Evolutionary conservation across 2,329 filamentous ascomycete genomes (phyloP).

Genomic region (Hypoxylon sp.): DNA sequence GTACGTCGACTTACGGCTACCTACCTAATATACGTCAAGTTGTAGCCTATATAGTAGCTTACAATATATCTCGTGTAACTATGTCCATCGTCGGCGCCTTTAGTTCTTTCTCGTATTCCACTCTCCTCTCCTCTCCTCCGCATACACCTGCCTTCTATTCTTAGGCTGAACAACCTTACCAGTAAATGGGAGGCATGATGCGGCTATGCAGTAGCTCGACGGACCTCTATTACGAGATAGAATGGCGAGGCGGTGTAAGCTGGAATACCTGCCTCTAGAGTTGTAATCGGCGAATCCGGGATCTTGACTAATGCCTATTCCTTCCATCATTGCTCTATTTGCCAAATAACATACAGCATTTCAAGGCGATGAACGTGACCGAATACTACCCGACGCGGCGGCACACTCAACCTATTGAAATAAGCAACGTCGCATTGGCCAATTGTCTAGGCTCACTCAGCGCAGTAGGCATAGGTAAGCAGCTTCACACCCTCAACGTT

Average conservation of each 20-base stretch:
- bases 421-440: neutral
- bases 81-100: neutral
- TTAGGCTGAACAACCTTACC: neutral
- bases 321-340: neutral
- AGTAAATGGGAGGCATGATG: neutral
- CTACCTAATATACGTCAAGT: neutral
- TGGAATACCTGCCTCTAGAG: neutral
- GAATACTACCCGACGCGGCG: neutral
- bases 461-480: conserved; percentile 1
- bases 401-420: neutral
- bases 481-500: neutral
- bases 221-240: neutral
- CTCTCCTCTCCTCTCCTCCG: neutral
- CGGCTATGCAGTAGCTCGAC: neutral
- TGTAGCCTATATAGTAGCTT: neutral
- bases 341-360: neutral
- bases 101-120: neutral
- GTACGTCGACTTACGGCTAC: neutral
- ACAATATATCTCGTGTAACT: neutral
- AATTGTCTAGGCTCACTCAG: conserved; percentile 4
- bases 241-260: neutral
- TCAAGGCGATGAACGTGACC: neutral
- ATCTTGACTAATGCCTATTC: conserved; percentile 1
- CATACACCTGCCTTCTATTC: neutral
- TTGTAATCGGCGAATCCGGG: conserved; percentile 9